Evolutionary conservation across 2,329 filamentous ascomycete species (phyloP), one percentile per base, ranked within the genome.

Genomic region (Aureobasidium sp.): DNA sequence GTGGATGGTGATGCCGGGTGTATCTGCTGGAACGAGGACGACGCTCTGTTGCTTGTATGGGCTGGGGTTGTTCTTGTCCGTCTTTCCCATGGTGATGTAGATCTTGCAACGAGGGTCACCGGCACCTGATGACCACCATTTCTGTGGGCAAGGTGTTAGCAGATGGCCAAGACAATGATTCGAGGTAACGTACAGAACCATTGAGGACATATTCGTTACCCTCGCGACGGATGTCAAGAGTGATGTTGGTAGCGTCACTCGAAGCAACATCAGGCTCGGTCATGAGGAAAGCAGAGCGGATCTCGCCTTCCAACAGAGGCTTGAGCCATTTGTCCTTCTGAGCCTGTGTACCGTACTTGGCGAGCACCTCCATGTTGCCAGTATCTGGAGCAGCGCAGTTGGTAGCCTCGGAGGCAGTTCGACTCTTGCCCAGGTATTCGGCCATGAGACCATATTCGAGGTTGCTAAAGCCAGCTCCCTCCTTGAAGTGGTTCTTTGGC

Each of bases 81-180:
- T 88, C 82, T 97, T 96, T 77, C 91, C 94, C 89, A 99, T 96
- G 69, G 96, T 92, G 65, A 99, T 87, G 79, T 97, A 97, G 74
- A 99, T 81, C 75, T 89, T 83, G 82, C 94, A 99, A 69, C 93
- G 85, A 63, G 88, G 89, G 77, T 99, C 94, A 63, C 94, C 94
- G 20, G 92, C 92, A 67, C 94, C 94, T 66, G 90, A 96, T 32
- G 91, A 96, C 94, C 94, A 99, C 94, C 94, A 99, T 90, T 99
- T 99, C 85, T 93, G 66, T 61, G 3, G 8, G 3, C 3, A 2
- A 17, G 24, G 5, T n/a, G 60, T 53, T 52, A 56, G 57, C n/a
- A 57, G 17, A 41, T 6, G 24, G 20, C 5, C 6, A 24, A 13
- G 6, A 20, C 15, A 10, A 5, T 29, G 41, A 6, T 3, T 3